phyloP scores from a whole-genome alignment of 352 stramenopile genomes.

The Peronospora belbahrii region DNA sequence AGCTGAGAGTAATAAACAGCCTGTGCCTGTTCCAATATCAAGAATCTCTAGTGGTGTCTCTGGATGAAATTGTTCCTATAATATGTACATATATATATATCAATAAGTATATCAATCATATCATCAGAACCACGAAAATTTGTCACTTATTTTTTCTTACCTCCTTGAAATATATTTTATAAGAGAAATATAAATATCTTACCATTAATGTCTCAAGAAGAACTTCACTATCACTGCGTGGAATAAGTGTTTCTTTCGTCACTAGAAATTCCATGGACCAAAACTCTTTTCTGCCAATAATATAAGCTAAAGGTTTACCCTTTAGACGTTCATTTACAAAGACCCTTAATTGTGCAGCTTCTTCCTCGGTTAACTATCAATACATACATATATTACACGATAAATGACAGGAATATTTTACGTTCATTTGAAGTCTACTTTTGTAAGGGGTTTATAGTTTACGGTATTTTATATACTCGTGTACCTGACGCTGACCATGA shows the following conservation, averaged over 20 bases:
- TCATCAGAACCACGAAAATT: too few relatives aligned
- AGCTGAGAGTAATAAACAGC: conserved; percentile 56
- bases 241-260: conserved; percentile 58
- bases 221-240: conserved; percentile 73
- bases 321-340: conserved; percentile 20
- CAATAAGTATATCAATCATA: too few relatives aligned
- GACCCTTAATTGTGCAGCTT: conserved; percentile 21
- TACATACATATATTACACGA: too few relatives aligned
- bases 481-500: conserved; percentile 29
- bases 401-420: too few relatives aligned
- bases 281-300: conserved; percentile 61
- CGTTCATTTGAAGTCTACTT: too few relatives aligned
- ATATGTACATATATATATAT: too few relatives aligned
- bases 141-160: not conserved
- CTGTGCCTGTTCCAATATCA: conserved; percentile 64
- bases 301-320: conserved; percentile 70
- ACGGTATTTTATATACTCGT: too few relatives aligned
- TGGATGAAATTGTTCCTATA: conserved; percentile 39
- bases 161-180: not conserved
- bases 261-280: conserved; percentile 62
- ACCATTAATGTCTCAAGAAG: conserved; percentile 68
- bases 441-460: too few relatives aligned
- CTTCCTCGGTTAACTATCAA: conserved; percentile 26
- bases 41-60: conserved; percentile 38
- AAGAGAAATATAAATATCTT: too few relatives aligned